Conservation (phyloP, 768 basidiomycete species). For the Pulveroboletus frians region DNA sequence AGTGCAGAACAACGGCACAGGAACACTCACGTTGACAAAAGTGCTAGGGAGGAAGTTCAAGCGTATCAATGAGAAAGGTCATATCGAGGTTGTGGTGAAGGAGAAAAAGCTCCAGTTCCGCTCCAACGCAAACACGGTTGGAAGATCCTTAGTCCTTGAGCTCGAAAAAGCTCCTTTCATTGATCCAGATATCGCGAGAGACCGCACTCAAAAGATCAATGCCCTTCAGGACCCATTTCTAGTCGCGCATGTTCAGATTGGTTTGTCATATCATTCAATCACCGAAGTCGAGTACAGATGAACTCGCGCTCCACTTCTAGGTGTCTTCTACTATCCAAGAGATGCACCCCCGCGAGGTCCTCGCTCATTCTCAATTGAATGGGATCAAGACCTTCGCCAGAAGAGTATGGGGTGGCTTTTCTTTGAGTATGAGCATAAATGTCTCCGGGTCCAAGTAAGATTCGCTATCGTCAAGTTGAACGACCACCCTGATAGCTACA, state of each 20-base stretch:
- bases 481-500: background rate
- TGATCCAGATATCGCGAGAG: conserved; percentile 49
- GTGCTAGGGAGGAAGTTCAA: conserved; percentile 44
- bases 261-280: conserved; percentile 32
- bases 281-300: background rate
- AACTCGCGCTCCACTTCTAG: conserved; percentile 10
- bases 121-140: conserved; percentile 6
- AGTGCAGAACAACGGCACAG: conserved; percentile 53
- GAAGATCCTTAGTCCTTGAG: conserved; percentile 24
- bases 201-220: conserved; percentile 40
- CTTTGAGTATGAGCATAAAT: conserved; percentile 66
- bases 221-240: conserved; percentile 47
- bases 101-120: conserved; percentile 37
- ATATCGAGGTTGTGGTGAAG: conserved; percentile 37
- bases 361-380: conserved; percentile 67
- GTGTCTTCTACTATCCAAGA: conserved; percentile 26
- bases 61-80: conserved; percentile 34
- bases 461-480: background rate
- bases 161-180: conserved; percentile 54
- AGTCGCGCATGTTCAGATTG: conserved; percentile 63
- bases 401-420: conserved; percentile 48
- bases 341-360: conserved; percentile 26
- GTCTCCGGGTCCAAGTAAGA: conserved; percentile 55
- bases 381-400: conserved; percentile 47
- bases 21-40: conserved; percentile 29